Evolutionary conservation across 768 basidiomycete genomes (phyloP), one percentile per base, ranked within the genome.

Genomic region (Psilocybe sp.): DNA sequence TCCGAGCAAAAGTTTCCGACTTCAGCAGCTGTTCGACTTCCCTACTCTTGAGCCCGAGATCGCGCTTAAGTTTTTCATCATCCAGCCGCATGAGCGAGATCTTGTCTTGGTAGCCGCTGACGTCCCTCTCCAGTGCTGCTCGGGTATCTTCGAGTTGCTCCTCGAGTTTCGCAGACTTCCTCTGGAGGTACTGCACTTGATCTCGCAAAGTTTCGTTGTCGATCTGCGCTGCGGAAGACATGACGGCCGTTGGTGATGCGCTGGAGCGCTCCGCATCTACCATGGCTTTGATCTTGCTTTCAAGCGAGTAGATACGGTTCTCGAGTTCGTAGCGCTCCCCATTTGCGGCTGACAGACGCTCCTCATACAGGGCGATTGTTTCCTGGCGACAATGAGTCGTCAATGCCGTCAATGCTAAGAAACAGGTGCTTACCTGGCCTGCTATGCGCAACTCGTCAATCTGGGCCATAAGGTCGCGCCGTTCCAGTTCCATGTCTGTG

Each of bases 291-390:
- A 59, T 20, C 50, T 56, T 49, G 46, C 78, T 77, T 60, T 92
- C 85, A 7, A 92, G 70, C 0, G 70, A 60, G 10, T 78, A 69
- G 44, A 89, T 71, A 32, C 73, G 76, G 41, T 82, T 78, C 59
- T 95, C 90, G 52, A 89, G 73, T 57, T 95, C 92, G 58, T 91
- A 90, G 40, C 87, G 80, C 54, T 80, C 78, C 12, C 73, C 72
- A 58, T 94, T 89, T 16, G 82, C 78, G 1, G 75, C 75, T 50
- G 81, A 87, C 5, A 96, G 73, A 34, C 86, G 82, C 62, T 94
- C 92, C 70, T 99, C 96, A 62, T 98, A 98, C 10, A 97, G 76
- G 15, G 91, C 90, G 51, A 97, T 97, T 0, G 94, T 92, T 82
- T 93, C 92, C 90, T 94, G 60, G 8, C 0, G 45, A 19, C 13